phyloP scores from a whole-genome alignment of 2,329 filamentous ascomycete genomes.

The Calonectria honghensis region DNA sequence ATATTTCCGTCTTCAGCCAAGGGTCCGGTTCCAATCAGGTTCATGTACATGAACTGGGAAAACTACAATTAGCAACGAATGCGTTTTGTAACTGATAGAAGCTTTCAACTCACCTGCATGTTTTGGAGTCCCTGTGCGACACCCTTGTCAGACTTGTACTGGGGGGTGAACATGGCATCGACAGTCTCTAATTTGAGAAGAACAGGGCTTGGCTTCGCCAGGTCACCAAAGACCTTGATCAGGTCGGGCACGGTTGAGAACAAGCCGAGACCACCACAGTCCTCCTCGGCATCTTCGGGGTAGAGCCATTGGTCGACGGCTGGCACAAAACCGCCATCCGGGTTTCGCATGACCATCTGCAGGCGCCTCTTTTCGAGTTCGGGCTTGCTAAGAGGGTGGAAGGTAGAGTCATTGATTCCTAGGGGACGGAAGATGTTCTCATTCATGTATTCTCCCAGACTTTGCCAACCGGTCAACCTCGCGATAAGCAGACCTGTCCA shows the following conservation, averaged over 20 bases:
- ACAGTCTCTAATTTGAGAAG: conserved; percentile 22
- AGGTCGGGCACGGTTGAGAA: conserved; percentile 27
- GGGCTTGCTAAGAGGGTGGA: conserved; percentile 6
- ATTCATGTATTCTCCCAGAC: conserved; percentile 24
- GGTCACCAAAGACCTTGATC: conserved; percentile 22
- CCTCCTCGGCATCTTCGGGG: conserved; percentile 22
- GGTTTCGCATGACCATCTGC: conserved; percentile 23
- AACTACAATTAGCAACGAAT: background rate
- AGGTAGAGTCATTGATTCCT: conserved; percentile 3
- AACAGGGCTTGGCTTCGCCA: background rate
- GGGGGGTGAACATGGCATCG: conserved; percentile 19
- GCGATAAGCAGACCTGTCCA: conserved; percentile 25
- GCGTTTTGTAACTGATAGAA: background rate
- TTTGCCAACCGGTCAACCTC: conserved; percentile 1
- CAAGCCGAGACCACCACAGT: conserved; percentile 22
- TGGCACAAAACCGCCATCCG: conserved; percentile 5
- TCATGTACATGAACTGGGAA: conserved; percentile 26
- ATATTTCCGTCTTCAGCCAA: background rate
- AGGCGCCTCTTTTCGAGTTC: conserved; percentile 12
- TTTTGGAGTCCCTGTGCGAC: background rate
- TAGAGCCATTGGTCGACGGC: conserved; percentile 9
- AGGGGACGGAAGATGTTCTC: conserved; percentile 13
- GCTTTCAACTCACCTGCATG: conserved; percentile 19
- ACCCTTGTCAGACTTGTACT: conserved; percentile 1
- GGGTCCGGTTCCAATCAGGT: conserved; percentile 28